Percentiles rank a stretch among this genome's conserved stretches.
phyloP scores from a whole-genome alignment of 257 asterid genomes.

The Avicennia marina region DNA sequence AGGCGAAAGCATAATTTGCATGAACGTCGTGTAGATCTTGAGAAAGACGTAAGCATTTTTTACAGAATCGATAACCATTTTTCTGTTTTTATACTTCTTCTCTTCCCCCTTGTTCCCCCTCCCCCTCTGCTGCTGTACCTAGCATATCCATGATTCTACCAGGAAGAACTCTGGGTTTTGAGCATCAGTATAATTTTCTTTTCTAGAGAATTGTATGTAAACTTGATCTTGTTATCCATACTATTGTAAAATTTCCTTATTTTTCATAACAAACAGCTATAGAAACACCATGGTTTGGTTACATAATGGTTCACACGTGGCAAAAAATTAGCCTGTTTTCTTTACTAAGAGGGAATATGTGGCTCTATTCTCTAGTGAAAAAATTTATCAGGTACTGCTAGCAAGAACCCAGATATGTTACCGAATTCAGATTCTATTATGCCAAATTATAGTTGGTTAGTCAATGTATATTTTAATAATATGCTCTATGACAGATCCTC shows the following conservation, averaged over 20 bases:
- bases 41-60: constrained; percentile 65
- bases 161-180: too few relatives aligned
- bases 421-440: too few relatives aligned
- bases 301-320: background rate
- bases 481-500: background rate
- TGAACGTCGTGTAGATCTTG: constrained; percentile 75
- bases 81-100: background rate
- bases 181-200: constrained; percentile 7
- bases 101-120: too few relatives aligned
- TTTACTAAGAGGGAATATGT: background rate
- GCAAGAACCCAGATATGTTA: too few relatives aligned
- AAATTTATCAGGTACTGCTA: background rate
- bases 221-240: background rate
- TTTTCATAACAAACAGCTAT: background rate
- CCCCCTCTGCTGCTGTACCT: too few relatives aligned
- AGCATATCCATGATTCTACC: too few relatives aligned
- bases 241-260: background rate
- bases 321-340: background rate
- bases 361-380: background rate
- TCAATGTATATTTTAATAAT: too few relatives aligned
- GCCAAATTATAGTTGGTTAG: background rate
- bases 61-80: background rate
- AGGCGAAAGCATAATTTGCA: constrained; percentile 60
- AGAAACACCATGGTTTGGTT: background rate
- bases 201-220: background rate